Percentiles rank a stretch among this genome's conserved stretches.
These are phyloP conservation scores for Septoria linicola DNA, from an alignment of 2,329 filamentous ascomycete species.

Conservation along the genomic window DNA sequence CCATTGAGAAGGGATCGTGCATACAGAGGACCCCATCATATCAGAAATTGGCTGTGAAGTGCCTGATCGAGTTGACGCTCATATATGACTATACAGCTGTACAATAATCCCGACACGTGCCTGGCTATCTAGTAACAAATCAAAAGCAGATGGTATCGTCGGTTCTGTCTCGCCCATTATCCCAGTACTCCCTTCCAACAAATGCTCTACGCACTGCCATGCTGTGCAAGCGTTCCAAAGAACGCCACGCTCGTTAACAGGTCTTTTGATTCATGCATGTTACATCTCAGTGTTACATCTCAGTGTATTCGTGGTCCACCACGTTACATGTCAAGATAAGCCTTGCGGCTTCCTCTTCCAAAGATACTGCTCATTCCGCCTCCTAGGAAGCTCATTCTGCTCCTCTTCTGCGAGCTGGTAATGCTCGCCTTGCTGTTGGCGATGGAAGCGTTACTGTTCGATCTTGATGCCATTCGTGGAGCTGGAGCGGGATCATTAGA, in stretches of 20 bases:
- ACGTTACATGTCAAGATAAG: slow-evolving; percentile 9
- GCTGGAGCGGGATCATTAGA: not conserved
- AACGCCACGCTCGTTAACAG: not conserved
- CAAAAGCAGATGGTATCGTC: slow-evolving; percentile 10
- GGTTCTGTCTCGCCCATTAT: not conserved
- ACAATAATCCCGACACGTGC: slow-evolving; percentile 4
- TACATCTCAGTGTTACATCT: not conserved
- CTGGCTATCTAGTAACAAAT: slow-evolving; percentile 5
- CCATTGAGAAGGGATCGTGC: too few relatives aligned
- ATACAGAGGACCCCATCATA: too few relatives aligned
- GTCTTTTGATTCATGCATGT: not conserved
- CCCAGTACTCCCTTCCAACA: not conserved
- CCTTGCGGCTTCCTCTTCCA: slow-evolving; percentile 9
- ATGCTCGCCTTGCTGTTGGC: slow-evolving; percentile 14
- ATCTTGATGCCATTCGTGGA: not conserved
- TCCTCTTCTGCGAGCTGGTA: slow-evolving; percentile 5
- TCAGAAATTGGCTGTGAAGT: not conserved
- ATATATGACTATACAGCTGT: slow-evolving; percentile 1
- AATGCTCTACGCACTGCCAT: not conserved
- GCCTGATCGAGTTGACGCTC: not conserved
- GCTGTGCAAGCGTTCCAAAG: not conserved
- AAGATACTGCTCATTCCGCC: slow-evolving; percentile 10
- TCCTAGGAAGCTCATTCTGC: slow-evolving; percentile 11
- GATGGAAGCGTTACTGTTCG: slow-evolving; percentile 4
- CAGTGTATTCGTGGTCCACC: too few relatives aligned